Evolutionary conservation across 257 asterid genomes (phyloP), one percentile per base, ranked within the genome.

Genomic region (Vinca minor): DNA sequence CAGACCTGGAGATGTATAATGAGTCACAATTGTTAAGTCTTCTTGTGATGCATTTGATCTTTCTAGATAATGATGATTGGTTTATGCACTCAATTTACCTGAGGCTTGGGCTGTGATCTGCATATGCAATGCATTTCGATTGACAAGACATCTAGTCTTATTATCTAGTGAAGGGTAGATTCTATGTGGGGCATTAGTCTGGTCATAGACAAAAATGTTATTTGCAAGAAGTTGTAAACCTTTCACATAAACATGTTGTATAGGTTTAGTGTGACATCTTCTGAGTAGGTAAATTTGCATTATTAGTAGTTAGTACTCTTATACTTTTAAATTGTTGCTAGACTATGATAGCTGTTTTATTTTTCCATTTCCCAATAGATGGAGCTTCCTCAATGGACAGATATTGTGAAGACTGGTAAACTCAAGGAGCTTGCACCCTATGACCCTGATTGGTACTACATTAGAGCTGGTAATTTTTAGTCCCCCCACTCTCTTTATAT

Each of bases 301-400:
- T 5, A 14, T 20, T 23, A 5, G 28, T 26, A 52, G n/a, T n/a
- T n/a, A n/a, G 28, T 26, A 52, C 13, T 13, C 38, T 53, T 14
- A 35, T 14, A 26, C 21, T 26, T 26, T 10, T 18, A 53, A 2
- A 4, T 59, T 25, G 9, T 18, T 26, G 34, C 11, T 23, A 4
- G 3, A 28, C 5, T 5, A 34, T 34, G 28, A 26, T 8, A 34
- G 41, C 4, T 39, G 41, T 21, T 42, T 44, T 38, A 6, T 8
- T 6, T 35, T 13, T 9, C n/a, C 39, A 29, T 45, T 5, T 12
- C 32, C 25, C 52, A 21, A 48, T 39, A 89, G 98, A 82, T 91
- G 78, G 96, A 88, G 88, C 95, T 91, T 32, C 98, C 98, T 0
- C 88, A 81, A 68, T 91, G 98, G 98, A 88, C 94, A 31, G 98